phyloP scores from a whole-genome alignment of 805 yeast genomes.

The Candida wancherniae region DNA sequence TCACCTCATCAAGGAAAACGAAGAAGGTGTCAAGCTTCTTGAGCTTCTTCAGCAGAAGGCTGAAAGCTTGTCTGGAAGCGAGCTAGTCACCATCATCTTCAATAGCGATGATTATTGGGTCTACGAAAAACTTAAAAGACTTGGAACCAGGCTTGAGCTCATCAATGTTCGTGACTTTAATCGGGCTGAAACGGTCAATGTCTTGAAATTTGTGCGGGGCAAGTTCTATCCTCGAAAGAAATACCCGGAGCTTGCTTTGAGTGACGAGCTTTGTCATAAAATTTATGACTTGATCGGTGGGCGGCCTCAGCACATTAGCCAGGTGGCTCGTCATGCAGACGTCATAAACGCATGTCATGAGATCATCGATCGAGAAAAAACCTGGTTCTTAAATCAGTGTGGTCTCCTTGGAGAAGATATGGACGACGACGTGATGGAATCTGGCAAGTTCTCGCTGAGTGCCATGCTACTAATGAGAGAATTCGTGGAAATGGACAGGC shows the following conservation, averaged over 20 bases:
- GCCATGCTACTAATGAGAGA: constrained; percentile 71
- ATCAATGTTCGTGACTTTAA: constrained; percentile 62
- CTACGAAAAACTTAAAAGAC: constrained; percentile 64
- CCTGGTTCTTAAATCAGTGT: constrained; percentile 83
- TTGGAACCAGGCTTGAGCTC: constrained; percentile 72
- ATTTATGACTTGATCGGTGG: constrained; percentile 76
- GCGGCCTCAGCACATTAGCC: constrained; percentile 74
- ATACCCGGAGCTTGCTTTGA: constrained; percentile 33
- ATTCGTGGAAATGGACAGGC: constrained; percentile 63
- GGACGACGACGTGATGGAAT: constrained; percentile 89
- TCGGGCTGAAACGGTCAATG: constrained; percentile 50
- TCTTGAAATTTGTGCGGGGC: constrained; percentile 49
- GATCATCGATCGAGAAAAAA: constrained; percentile 73
- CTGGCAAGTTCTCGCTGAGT: constrained; percentile 68
- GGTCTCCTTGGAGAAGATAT: constrained; percentile 69
- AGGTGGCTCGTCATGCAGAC: constrained; percentile 57
- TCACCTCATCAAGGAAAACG: constrained; percentile 71
- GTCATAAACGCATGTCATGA: constrained; percentile 59
- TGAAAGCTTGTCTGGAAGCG: constrained; percentile 69
- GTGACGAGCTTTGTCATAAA: constrained; percentile 40
- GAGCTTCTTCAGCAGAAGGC: constrained; percentile 82
- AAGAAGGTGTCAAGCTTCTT: constrained; percentile 63
- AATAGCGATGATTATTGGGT: constrained; percentile 86
- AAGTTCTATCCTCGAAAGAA: constrained; percentile 27
- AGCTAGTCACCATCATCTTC: constrained; percentile 64